A percentile compares a stretch with the other conserved stretches of the same genome.
These are phyloP conservation scores for Phialophora tarda DNA, from an alignment of 2,329 filamentous ascomycete genomes.

Conservation along the genomic window DNA sequence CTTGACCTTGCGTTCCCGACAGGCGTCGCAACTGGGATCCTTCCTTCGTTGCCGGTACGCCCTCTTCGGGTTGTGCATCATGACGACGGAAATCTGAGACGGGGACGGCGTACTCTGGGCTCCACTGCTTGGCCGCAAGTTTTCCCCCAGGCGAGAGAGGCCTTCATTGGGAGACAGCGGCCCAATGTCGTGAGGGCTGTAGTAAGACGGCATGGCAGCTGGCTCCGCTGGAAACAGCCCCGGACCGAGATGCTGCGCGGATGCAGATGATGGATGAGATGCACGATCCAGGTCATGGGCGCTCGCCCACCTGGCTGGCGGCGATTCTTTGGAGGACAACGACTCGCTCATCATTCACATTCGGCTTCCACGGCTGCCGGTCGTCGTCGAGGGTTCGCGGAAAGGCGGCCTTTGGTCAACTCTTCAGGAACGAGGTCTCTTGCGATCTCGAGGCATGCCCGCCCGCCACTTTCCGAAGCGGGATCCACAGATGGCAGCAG, in stretches of 20 bases:
- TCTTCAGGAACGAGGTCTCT: constrained; percentile 12
- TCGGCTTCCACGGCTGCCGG: not conserved
- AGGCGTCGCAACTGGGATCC: constrained; percentile 96
- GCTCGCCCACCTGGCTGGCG: constrained; percentile 20
- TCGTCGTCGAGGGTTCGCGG: not conserved
- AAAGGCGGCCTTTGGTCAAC: not conserved
- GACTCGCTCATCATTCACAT: constrained; percentile 26
- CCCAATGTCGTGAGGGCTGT: constrained; percentile 50
- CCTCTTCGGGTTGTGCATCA: constrained; percentile 78
- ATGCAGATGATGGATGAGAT: constrained; percentile 17
- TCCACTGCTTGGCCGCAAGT: constrained; percentile 25
- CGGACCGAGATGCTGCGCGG: constrained; percentile 19
- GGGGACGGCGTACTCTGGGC: constrained; percentile 30
- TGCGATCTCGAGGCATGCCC: constrained; percentile 26
- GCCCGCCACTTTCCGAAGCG: constrained; percentile 18
- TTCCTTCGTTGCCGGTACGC: constrained; percentile 94
- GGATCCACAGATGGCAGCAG: constrained; percentile 14
- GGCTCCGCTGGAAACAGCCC: constrained; percentile 24
- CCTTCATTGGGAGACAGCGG: constrained; percentile 49
- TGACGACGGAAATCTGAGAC: constrained; percentile 51
- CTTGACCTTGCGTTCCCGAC: constrained; percentile 79
- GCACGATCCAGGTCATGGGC: constrained; percentile 22
- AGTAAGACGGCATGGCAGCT: constrained; percentile 38
- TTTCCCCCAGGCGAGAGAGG: constrained; percentile 45
- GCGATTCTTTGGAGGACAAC: constrained; percentile 23